phyloP scores from a whole-genome alignment of 768 basidiomycete genomes.

The Tylopilus sp. region DNA sequence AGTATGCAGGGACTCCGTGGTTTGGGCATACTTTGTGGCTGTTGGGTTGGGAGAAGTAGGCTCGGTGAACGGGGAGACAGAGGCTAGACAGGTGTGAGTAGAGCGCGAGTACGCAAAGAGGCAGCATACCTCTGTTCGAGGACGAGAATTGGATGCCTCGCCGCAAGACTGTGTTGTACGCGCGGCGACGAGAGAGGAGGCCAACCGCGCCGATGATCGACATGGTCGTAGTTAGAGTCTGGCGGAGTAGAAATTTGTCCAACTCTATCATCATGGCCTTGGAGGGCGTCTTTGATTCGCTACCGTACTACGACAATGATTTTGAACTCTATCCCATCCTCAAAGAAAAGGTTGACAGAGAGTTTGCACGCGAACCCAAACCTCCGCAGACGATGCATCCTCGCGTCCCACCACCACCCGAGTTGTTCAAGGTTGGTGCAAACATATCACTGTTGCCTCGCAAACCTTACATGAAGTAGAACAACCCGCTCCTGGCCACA shows the following conservation, averaged over 20 bases:
- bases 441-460: background rate
- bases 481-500: constrained; percentile 63
- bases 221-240: constrained; percentile 33
- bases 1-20: constrained; percentile 77
- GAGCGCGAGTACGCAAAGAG: background rate
- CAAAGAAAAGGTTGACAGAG: constrained; percentile 71
- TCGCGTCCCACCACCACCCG: constrained; percentile 58
- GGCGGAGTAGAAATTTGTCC: constrained; percentile 30
- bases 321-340: constrained; percentile 70
- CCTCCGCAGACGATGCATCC: constrained; percentile 63
- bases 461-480: constrained; percentile 36
- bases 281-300: constrained; percentile 65
- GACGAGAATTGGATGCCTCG: constrained; percentile 49
- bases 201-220: constrained; percentile 34
- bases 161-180: constrained; percentile 23
- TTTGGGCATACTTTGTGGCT: constrained; percentile 62
- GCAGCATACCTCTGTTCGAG: constrained; percentile 43
- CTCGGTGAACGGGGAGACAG: constrained; percentile 81
- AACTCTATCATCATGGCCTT: constrained; percentile 26
- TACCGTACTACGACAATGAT: constrained; percentile 95
- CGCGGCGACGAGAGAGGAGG: constrained; percentile 37
- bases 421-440: constrained; percentile 62
- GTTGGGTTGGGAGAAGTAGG: constrained; percentile 87
- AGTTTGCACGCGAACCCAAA: constrained; percentile 69
- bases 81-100: constrained; percentile 40